phyloP scores from a whole-genome alignment of 441 rosid genomes.

The Euphorbia celastroides region DNA sequence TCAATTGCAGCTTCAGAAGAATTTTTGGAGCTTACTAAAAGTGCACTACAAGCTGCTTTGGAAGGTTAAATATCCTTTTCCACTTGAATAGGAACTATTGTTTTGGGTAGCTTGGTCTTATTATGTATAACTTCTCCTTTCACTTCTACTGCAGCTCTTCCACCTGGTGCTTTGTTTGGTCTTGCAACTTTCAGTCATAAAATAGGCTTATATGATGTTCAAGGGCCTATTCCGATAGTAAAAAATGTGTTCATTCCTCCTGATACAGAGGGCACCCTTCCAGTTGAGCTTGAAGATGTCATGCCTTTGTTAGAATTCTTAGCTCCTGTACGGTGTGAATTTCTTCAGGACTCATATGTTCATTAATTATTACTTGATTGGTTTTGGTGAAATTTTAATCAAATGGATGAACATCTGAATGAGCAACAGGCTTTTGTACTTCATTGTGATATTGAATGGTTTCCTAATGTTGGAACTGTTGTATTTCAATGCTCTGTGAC shows the following conservation, averaged over 20 bases:
- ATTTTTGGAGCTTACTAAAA: conserved; percentile 90
- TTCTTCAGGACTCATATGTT: background rate
- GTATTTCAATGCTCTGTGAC: background rate
- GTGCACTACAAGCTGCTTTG: conserved; percentile 82
- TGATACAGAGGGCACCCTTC: conserved; percentile 58
- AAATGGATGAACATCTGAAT: background rate
- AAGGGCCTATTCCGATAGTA: conserved; percentile 85
- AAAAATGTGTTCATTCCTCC: conserved; percentile 83
- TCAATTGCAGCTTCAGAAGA: conserved; percentile 81
- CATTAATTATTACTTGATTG: background rate
- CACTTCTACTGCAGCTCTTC: conserved; percentile 52
- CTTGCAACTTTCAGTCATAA: conserved; percentile 93
- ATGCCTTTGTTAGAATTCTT: conserved; percentile 87
- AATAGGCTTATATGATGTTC: conserved; percentile 90
- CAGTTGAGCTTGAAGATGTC: conserved; percentile 82
- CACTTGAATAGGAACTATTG: conserved; percentile 7
- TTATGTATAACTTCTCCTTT: conserved; percentile 9
- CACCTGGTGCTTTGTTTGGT: conserved; percentile 83
- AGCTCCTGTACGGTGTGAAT: conserved; percentile 62
- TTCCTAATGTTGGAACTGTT: background rate
- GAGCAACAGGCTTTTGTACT: background rate
- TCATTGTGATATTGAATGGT: background rate
- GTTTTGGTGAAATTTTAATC: conserved; percentile 1
- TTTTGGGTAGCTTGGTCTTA: background rate
- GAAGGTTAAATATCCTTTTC: conserved; percentile 48